These are phyloP conservation scores for Scenedesmus sp. DNA, from an alignment of 163 green algal species.

Conservation along the genomic window DNA sequence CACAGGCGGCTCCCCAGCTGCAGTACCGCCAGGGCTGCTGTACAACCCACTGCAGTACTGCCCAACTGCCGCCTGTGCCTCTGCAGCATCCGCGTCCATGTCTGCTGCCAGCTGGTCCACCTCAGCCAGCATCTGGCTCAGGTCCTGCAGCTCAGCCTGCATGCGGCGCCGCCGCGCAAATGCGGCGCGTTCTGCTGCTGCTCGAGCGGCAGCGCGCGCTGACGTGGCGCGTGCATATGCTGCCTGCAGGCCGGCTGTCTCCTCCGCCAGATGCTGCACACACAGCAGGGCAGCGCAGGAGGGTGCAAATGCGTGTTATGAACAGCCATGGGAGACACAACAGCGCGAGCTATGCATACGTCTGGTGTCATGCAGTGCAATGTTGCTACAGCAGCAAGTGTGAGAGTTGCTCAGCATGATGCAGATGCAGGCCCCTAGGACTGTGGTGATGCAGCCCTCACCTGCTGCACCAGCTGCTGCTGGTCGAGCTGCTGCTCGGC, in stretches of 20 bases:
- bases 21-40: background rate
- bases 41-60: background rate
- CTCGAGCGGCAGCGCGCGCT: conserved; percentile 17
- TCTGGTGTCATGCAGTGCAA: background rate
- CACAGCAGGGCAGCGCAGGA: background rate
- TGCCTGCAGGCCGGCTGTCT: conserved; percentile 3
- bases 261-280: conserved; percentile 1
- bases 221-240: conserved; percentile 20
- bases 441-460: background rate
- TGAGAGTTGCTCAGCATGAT: background rate
- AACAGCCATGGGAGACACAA: background rate
- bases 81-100: conserved; percentile 5
- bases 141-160: conserved; percentile 28
- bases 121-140: conserved; percentile 39
- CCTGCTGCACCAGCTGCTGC: conserved; percentile 22
- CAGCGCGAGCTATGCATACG: background rate
- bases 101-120: conserved; percentile 30
- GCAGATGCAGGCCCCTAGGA: background rate
- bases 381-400: background rate
- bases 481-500: background rate
- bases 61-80: background rate
- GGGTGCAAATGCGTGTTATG: background rate
- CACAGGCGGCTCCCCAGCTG: background rate
- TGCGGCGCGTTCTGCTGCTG: conserved; percentile 22
- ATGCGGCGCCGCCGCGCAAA: background rate